Base-by-base conservation (phyloP, 2,329 filamentous ascomycete genomes). In the Pyrenophora teres region DNA sequence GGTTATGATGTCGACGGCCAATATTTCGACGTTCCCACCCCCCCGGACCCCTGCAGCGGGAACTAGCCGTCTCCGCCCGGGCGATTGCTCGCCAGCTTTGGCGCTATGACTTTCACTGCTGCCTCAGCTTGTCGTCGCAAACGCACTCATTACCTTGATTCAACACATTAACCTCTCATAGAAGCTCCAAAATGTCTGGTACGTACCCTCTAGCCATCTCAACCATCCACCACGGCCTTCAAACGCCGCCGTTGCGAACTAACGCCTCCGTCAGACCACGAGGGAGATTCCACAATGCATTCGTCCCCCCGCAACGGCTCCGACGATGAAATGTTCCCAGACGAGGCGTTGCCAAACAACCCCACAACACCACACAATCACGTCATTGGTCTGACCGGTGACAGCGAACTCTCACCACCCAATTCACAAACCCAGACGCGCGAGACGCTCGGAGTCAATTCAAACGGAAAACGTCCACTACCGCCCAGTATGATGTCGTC, bases 241-340 rank as follows among this genome's bases (percentile, higher is more conserved):
- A 59, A 54, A 36, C 55, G 51, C 35, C 36, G 5, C 18, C 49
- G 51, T 45, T 23, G 32, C 15, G 19, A 45, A 40, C 57, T 63
- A 39, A 59, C 59, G 21, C 51, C 62, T 46, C 56, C 57, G 19
- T 33, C 60, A 79, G 81, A 84, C 63, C 69, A 63, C 60, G 81
- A 83, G 68, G 80, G 80, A 38, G 81, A 84, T 72, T 82, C 79
- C 25, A 80, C 79, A 53, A 84, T 84, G 82, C 76, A 78, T 54
- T 81, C 79, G 27, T 70, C 70, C 18, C 60, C 79, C 38, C 67
- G 68, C 64, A 52, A 69, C 62, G 65, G 72, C 49, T 54, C 51
- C 15, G 69, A 73, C 59, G 71, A 76, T 48, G 69, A 73, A 46
- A 72, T 75, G 68, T 78, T 78, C 52, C 76, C 77, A n/a, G 68